Conservation (phyloP, 2,329 filamentous ascomycete genomes). For the Fusarium abutilonis region DNA sequence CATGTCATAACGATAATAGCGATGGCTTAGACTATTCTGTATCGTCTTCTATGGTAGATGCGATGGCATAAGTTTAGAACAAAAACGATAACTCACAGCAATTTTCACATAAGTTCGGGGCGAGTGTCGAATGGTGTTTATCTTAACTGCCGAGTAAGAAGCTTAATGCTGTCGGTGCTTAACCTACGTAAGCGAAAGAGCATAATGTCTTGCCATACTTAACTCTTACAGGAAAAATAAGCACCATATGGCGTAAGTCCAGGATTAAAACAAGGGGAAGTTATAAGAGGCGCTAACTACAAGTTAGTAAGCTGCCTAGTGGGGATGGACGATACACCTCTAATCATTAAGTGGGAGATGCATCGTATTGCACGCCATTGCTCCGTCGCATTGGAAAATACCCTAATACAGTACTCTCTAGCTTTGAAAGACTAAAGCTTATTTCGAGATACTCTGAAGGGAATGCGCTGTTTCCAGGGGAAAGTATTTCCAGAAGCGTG, state of each 20-base stretch:
- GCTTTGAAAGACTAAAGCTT: background rate
- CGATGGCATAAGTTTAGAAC: background rate
- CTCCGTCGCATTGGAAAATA: background rate
- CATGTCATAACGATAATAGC: background rate
- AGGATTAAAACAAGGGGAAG: background rate
- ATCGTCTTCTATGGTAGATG: conserved; percentile 1
- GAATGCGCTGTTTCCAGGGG: background rate
- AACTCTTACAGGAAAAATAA: background rate
- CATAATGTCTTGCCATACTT: background rate
- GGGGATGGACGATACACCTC: background rate
- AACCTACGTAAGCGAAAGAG: background rate
- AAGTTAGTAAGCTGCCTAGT: background rate
- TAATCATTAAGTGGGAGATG: conserved; percentile 1
- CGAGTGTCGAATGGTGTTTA: no score
- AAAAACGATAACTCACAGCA: background rate
- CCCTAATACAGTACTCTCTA: background rate
- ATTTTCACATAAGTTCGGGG: no score
- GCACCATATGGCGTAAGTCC: background rate
- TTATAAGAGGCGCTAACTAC: background rate
- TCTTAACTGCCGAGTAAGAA: background rate
- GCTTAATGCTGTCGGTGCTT: background rate
- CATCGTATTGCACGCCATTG: conserved; percentile 3
- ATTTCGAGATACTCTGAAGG: background rate
- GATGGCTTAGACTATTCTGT: background rate
- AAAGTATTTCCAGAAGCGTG: background rate